A percentile compares a stretch with the other conserved stretches of the same genome.
Conservation (phyloP, 2,329 filamentous ascomycete species). For the Metarhizium sp. region DNA sequence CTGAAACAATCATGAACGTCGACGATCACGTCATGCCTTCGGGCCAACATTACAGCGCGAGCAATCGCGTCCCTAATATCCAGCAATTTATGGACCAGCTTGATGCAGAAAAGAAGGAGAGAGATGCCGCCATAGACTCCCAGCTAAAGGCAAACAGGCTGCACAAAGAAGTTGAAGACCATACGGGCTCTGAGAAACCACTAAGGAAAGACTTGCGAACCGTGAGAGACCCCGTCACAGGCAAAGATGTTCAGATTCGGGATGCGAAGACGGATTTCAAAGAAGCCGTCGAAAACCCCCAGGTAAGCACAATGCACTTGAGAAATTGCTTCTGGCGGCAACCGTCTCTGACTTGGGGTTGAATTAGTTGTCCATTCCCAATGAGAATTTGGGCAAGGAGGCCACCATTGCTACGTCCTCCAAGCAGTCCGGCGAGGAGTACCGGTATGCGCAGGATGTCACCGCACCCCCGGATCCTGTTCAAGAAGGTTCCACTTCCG, state of each 20-base stretch:
- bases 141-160: slow-evolving; percentile 30
- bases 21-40: slow-evolving; percentile 32
- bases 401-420: slow-evolving; percentile 64
- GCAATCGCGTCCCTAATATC: slow-evolving; percentile 80
- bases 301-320: slow-evolving; percentile 31
- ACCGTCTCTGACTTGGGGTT: not conserved
- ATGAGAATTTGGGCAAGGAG: slow-evolving; percentile 72
- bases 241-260: slow-evolving; percentile 76
- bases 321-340: not conserved
- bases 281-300: slow-evolving; percentile 61
- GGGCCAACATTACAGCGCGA: slow-evolving; percentile 69
- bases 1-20: slow-evolving; percentile 22
- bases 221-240: slow-evolving; percentile 84
- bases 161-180: slow-evolving; percentile 29
- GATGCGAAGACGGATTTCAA: slow-evolving; percentile 64
- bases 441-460: slow-evolving; percentile 77
- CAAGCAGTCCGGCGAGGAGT: slow-evolving; percentile 66
- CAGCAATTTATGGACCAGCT: slow-evolving; percentile 72
- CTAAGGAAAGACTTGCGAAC: slow-evolving; percentile 47
- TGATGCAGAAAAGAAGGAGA: slow-evolving; percentile 67
- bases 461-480: slow-evolving; percentile 86
- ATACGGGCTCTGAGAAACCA: slow-evolving; percentile 27
- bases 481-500: slow-evolving; percentile 71
- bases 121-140: slow-evolving; percentile 63
- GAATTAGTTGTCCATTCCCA: slow-evolving; percentile 67